Base-by-base conservation (phyloP, 1,139 yeast genomes). In the Candida neerlandica region DNA sequence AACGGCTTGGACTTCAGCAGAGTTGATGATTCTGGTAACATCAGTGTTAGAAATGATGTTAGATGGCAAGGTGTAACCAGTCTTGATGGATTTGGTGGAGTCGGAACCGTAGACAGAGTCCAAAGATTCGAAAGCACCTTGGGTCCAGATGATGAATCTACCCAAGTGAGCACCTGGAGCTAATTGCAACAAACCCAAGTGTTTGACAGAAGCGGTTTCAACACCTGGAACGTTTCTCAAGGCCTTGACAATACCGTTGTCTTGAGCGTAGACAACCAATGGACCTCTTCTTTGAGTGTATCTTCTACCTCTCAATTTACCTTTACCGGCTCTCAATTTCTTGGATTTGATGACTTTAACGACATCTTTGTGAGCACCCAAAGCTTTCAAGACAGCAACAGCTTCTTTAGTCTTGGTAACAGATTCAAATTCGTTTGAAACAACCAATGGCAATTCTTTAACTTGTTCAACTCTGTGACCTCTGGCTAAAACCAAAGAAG, bases 151-250 rank as follows among this genome's bases (percentile, higher is more conserved):
- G 73, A 95, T 88, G 74, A 94, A 94, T 86, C 99, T 92, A 82
- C 99, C 99, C 71, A 94, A 85, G 86, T 94, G 99, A 73, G 98
- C 96, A 88, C 99, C 99, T 78, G 99, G 99, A 67, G 99, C 99
- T 73, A 94, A 89, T 84, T 94, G 98, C 77, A 95, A 89, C 72
- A 95, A 84, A 82, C 95, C 95, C 73, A 94, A 86, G 73, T 94
- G 84, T 73, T 88, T 82, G 68, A 94, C 99, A 75, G 87, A 83
- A 69, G 94, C 85, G 70, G 97, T 87, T 84, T 94, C 99, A 65
- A 94, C 98, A 89, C 99, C 99, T 79, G 99, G 99, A 65, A 94
- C 82, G 89, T 94, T 95, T 88, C 98, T 92, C 86, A 94, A 90
- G 61, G 99, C 99, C 85, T 90, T 90, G 73, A 89, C 96, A 55